Conservation (phyloP, 257 asterid species). For the Echium plantagineum region DNA sequence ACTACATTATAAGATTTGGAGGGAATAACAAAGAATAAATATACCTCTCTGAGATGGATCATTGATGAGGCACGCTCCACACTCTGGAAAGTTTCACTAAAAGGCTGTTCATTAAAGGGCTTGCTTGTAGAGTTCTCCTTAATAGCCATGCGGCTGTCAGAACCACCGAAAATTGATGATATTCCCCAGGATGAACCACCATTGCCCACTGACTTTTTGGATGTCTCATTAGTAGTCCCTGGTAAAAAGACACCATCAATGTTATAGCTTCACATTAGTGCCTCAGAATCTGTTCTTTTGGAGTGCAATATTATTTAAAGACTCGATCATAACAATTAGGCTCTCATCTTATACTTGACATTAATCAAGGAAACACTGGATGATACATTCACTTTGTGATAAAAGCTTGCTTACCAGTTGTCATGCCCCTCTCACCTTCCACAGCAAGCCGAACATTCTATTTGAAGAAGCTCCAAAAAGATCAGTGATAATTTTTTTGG, state of each 20-base stretch:
- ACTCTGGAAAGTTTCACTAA: conserved; percentile 42
- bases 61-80: conserved; percentile 39
- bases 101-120: conserved; percentile 10
- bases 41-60: conserved; percentile 80
- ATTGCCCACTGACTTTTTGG: conserved; percentile 1
- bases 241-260: neutral
- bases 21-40: neutral
- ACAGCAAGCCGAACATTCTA: conserved; percentile 52
- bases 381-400: neutral
- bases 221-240: conserved; percentile 33
- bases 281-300: too few relatives aligned
- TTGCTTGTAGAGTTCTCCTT: conserved; percentile 52
- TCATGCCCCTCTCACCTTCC: conserved; percentile 49
- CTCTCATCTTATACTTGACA: too few relatives aligned
- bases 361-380: too few relatives aligned
- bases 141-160: conserved; percentile 39
- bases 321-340: neutral
- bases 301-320: too few relatives aligned
- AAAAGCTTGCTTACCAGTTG: conserved; percentile 34
- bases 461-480: conserved; percentile 12
- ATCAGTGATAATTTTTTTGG: neutral
- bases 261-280: too few relatives aligned
- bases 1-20: neutral
- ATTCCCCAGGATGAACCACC: conserved; percentile 76
- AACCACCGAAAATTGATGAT: conserved; percentile 81